Percentiles rank a stretch among this genome's conserved stretches.
Conservation (phyloP, 2,329 filamentous ascomycete genomes). For the Trichoderma atrobrunneum region DNA sequence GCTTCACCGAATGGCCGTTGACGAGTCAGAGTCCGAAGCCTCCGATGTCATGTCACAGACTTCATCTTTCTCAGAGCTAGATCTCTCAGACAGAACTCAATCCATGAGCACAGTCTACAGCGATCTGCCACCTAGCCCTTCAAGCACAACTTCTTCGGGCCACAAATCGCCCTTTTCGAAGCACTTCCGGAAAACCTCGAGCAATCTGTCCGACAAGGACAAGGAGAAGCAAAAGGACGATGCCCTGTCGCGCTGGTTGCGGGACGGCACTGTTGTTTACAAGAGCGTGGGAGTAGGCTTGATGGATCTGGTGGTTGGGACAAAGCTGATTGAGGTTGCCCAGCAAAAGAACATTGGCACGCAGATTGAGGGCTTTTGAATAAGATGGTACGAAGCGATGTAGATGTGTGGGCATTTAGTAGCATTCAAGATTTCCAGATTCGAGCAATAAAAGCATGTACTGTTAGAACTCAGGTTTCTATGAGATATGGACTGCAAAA, state of each 20-base stretch:
- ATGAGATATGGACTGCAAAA: not conserved
- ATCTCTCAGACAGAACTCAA: conserved; percentile 33
- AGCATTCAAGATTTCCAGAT: not conserved
- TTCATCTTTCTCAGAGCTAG: conserved; percentile 34
- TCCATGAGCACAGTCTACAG: conserved; percentile 44
- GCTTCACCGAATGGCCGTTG: conserved; percentile 48
- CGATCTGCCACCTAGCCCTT: conserved; percentile 32
- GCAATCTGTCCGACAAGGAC: conserved; percentile 23
- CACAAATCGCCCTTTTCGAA: conserved; percentile 33
- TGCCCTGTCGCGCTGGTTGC: conserved; percentile 54
- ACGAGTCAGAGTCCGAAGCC: conserved; percentile 38
- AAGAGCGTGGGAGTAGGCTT: conserved; percentile 65
- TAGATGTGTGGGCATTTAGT: not conserved
- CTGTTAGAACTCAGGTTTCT: not conserved
- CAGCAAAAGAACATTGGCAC: conserved; percentile 54
- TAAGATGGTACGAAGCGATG: not conserved
- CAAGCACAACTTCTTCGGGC: conserved; percentile 30
- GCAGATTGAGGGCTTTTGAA: conserved; percentile 38
- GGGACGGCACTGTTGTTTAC: conserved; percentile 63
- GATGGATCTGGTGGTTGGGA: conserved; percentile 64
- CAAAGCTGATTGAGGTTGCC: conserved; percentile 56
- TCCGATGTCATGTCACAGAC: conserved; percentile 31
- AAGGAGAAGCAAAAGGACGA: conserved; percentile 47
- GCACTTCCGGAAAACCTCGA: conserved; percentile 33
- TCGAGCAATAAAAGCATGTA: not conserved